Conservation (phyloP, 257 asterid genomes). For the Pogostemon cablin region DNA sequence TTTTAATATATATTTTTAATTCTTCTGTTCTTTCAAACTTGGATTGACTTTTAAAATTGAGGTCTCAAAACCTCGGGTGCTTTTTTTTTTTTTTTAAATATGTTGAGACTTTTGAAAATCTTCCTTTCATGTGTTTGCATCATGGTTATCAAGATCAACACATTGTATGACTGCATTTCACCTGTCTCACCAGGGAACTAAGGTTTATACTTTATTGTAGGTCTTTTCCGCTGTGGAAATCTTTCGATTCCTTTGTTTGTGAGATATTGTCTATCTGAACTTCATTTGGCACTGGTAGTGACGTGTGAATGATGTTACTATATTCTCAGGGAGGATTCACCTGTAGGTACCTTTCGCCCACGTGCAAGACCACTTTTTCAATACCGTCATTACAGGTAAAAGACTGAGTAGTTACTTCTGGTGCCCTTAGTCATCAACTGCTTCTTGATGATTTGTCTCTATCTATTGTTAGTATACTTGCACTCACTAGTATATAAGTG, state of each 20-base stretch:
- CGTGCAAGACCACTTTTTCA: slow-evolving; percentile 96
- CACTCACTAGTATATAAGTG: slow-evolving; percentile 17
- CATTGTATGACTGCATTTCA: slow-evolving; percentile 26
- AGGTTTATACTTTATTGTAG: slow-evolving; percentile 22
- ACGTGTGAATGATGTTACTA: slow-evolving; percentile 30
- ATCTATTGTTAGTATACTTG: slow-evolving; percentile 27
- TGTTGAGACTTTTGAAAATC: slow-evolving; percentile 1
- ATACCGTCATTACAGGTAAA: slow-evolving; percentile 99
- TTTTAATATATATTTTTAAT: too few species aligned
- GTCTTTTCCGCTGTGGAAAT: slow-evolving; percentile 15
- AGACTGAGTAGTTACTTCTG: slow-evolving; percentile 30
- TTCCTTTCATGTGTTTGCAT: neutral
- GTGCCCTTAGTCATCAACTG: slow-evolving; percentile 25
- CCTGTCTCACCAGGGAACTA: slow-evolving; percentile 24
- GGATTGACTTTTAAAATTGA: slow-evolving; percentile 11
- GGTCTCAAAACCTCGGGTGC: slow-evolving; percentile 5
- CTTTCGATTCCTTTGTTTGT: slow-evolving; percentile 17
- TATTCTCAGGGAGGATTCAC: slow-evolving; percentile 88
- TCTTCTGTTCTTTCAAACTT: slow-evolving; percentile 11
- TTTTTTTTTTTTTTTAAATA: slow-evolving; percentile 4
- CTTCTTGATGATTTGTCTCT: slow-evolving; percentile 19
- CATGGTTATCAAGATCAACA: slow-evolving; percentile 25
- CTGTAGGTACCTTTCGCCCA: slow-evolving; percentile 83
- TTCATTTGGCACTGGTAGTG: slow-evolving; percentile 31
- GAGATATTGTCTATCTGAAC: slow-evolving; percentile 28